Base-by-base conservation (phyloP, 768 basidiomycete genomes). In the Chalciporus chontae region DNA sequence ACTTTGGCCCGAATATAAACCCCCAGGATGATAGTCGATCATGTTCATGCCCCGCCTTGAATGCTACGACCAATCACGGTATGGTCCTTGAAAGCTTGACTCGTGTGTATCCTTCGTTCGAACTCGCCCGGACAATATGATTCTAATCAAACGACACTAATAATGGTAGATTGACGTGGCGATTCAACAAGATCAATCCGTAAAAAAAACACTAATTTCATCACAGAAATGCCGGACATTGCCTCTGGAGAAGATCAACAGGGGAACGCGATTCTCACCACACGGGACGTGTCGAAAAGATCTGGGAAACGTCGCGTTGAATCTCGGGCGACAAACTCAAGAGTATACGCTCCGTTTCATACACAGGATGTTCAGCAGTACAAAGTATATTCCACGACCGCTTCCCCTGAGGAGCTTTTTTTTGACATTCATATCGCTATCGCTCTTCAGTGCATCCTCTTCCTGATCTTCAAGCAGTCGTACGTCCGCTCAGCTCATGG, bases 61-160 rank as follows among this genome's bases (percentile, higher is more conserved):
- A 91, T 54, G 83, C 85, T 0, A 71, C 90, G 77, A 85, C 88
- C 5, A 90, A 90, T 60, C 88, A 90, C 56, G 88, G 87, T 87
- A 36, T 21, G 66, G 5, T 71, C 70, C n/a, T n/a, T n/a, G n/a
- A n/a, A n/a, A n/a, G n/a, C 8, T 51, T 60, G 40, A 64, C 57
- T 13, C 60, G 68, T 69, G 18, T 5, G 67, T 50, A 17, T 15
- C 14, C 18, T 21, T n/a, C 2, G 1, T 11, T 53, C 1, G 14
- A 15, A 36, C 34, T 6, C 14, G 14, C 8, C 32, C 17, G 2
- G 14, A 18, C 19, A 17, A 40, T 27, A 32, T 27, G 21, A 38
- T 31, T 38, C 37, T 38, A 32, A 23, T 41, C 0, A 11, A 38
- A n/a, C 37, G 5, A 7, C n/a, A 15, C 34, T 29, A 18, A 3